phyloP scores from a whole-genome alignment of 106 monocot genomes.

The Apostasia ramifera region DNA sequence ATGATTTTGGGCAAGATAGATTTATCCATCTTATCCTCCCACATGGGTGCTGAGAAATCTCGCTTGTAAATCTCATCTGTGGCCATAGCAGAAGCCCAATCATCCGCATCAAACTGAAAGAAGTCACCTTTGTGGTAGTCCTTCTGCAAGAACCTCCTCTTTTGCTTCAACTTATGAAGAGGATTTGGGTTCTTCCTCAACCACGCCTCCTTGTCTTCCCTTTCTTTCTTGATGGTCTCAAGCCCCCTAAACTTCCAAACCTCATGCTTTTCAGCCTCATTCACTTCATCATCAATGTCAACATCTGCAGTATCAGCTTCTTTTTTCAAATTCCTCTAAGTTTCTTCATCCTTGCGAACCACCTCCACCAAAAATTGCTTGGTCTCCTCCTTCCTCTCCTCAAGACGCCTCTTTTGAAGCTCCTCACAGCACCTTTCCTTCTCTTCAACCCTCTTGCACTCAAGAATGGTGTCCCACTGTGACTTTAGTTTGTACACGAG shows the following conservation, averaged over 20 bases:
- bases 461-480: conserved; percentile 84
- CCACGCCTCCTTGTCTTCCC: conserved; percentile 86
- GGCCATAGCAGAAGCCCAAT: conserved; percentile 36
- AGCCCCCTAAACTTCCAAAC: conserved; percentile 94
- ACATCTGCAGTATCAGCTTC: conserved; percentile 77
- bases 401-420: conserved; percentile 57
- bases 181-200: conserved; percentile 81
- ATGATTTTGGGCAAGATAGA: conserved; percentile 92
- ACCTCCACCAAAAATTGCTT: conserved; percentile 92
- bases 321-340: conserved; percentile 71
- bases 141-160: conserved; percentile 99
- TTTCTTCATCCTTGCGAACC: conserved; percentile 77
- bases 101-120: conserved; percentile 71
- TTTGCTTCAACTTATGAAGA: conserved; percentile 42
- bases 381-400: conserved; percentile 77
- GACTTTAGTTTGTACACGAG: conserved; percentile 79
- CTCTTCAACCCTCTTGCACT: conserved; percentile 80
- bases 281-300: conserved; percentile 87
- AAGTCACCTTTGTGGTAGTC: conserved; percentile 95
- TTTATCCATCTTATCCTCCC: conserved; percentile 97
- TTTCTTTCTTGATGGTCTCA: conserved; percentile 88
- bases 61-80: conserved; percentile 58
- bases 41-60: conserved; percentile 82
- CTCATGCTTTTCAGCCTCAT: conserved; percentile 95
- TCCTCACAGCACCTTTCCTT: conserved; percentile 78